A percentile compares a stretch with the other conserved stretches of the same genome.
Conservation (phyloP, 176 grass and related monocot genomes). For the Oryza officinalis region DNA sequence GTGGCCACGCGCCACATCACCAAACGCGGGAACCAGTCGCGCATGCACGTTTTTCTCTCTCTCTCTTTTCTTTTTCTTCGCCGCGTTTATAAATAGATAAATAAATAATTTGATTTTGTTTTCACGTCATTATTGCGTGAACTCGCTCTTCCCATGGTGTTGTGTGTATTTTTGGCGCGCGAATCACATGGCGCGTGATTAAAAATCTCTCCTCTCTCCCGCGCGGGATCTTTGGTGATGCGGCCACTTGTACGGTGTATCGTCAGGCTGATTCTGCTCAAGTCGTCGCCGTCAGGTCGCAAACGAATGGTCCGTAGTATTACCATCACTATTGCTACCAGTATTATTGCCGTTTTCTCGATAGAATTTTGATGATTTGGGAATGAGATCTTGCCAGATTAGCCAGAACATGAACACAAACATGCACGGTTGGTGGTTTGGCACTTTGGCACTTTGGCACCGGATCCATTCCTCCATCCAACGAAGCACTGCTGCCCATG, state of each 20-base stretch:
- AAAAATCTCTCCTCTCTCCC: no score
- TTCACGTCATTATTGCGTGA: background rate
- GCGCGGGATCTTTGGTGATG: background rate
- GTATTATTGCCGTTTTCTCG: background rate
- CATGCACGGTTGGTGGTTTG: background rate
- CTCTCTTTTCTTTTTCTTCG: background rate
- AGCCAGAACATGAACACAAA: no score
- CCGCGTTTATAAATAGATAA: background rate
- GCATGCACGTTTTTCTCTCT: constrained; percentile 7
- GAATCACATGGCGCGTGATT: background rate
- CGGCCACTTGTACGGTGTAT: background rate
- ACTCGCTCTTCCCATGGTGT: background rate
- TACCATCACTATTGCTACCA: background rate
- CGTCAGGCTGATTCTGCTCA: background rate
- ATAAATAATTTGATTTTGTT: background rate
- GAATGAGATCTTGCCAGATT: background rate
- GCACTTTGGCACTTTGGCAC: no score
- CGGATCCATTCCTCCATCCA: background rate
- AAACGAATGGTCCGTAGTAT: background rate
- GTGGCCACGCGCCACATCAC: constrained; percentile 1
- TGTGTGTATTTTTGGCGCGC: background rate
- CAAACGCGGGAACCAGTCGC: constrained; percentile 22
- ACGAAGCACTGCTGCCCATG: no score
- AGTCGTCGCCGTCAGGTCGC: background rate
- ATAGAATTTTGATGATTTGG: background rate